Base-by-base conservation (phyloP, 768 basidiomycete species). In the Rhodotorula kratochvilovae region DNA sequence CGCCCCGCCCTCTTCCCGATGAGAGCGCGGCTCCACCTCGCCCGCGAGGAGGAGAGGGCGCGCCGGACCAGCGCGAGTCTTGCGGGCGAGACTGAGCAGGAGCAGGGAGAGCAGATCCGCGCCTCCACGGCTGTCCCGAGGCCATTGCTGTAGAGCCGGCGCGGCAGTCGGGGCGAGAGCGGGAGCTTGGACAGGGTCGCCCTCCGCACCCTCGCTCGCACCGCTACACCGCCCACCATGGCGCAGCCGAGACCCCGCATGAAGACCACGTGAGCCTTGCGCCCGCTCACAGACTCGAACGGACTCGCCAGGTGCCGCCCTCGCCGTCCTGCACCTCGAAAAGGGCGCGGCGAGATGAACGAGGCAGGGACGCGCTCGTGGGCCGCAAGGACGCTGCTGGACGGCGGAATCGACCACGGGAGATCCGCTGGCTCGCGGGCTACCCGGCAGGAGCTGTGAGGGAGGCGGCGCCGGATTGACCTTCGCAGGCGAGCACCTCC, bases 251-350 rank as follows among this genome's bases (percentile, higher is more conserved):
- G 66, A 53, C 66, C 66, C 21, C 46, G 66, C 33, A 48, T 66
- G 55, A 66, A 66, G 66, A 66, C 66, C 17, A 51, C 46, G 66
- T 66, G 46, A 51, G 66, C 36, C 50, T 12, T 29, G 10, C n/a
- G n/a, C 6, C 4, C 27, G 13, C 29, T 2, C 19, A 17, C 23
- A 2, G 10, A 8, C 13, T 59, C 27, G 42, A 13, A 29, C 29
- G 27, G 39, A 13, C 57, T 10, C n/a, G 27, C 51, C 13, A 1
- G 6, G n/a, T 16, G 51, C 51, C n/a, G n/a, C 12, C n/a, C n/a
- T n/a, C n/a, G n/a, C n/a, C n/a, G n/a, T n/a, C n/a, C n/a, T n/a
- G n/a, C n/a, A n/a, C n/a, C n/a, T n/a, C n/a, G n/a, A n/a, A n/a
- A n/a, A n/a, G n/a, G n/a, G n/a, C n/a, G n/a, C n/a, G n/a, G n/a